These are phyloP conservation scores for Dryas alaskensis DNA, from an alignment of 306 rosid species.

Conservation along the genomic window DNA sequence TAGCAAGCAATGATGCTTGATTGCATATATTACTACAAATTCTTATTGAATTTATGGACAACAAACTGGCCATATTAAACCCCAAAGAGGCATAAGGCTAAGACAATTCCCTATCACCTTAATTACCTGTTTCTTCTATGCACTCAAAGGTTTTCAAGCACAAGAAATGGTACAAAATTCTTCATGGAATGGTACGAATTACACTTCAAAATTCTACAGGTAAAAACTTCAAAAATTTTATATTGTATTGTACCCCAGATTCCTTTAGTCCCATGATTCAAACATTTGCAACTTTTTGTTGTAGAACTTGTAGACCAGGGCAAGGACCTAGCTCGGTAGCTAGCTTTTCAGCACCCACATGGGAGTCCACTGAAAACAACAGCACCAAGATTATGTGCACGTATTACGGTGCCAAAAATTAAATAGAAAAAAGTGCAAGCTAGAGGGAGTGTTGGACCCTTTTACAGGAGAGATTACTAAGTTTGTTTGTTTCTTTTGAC, in stretches of 20 bases:
- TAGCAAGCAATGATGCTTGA: too few species aligned
- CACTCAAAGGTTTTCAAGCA: too few species aligned
- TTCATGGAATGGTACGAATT: too few species aligned
- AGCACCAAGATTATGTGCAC: neutral
- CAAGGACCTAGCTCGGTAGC: neutral
- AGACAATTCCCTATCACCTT: neutral
- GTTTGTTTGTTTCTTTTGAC: slow-evolving; percentile 21
- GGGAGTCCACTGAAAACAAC: slow-evolving; percentile 7
- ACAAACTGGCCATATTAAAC: neutral
- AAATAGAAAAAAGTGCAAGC: neutral
- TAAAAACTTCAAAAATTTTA: neutral
- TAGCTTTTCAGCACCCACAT: slow-evolving; percentile 1
- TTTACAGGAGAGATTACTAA: neutral
- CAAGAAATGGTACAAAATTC: too few species aligned
- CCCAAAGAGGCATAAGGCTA: neutral
- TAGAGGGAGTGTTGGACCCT: slow-evolving; percentile 3
- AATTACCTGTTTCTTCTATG: too few species aligned
- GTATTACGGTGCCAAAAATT: slow-evolving; percentile 9
- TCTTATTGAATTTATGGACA: neutral
- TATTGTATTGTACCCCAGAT: neutral
- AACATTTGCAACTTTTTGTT: slow-evolving; percentile 7
- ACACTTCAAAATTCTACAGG: neutral
- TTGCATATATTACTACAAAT: too few species aligned
- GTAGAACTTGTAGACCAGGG: slow-evolving; percentile 17
- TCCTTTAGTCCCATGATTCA: slow-evolving; percentile 22